Evolutionary conservation across 495 filamentous ascomycete species (phyloP).

Genomic region (Trichoderma erinaceum): DNA sequence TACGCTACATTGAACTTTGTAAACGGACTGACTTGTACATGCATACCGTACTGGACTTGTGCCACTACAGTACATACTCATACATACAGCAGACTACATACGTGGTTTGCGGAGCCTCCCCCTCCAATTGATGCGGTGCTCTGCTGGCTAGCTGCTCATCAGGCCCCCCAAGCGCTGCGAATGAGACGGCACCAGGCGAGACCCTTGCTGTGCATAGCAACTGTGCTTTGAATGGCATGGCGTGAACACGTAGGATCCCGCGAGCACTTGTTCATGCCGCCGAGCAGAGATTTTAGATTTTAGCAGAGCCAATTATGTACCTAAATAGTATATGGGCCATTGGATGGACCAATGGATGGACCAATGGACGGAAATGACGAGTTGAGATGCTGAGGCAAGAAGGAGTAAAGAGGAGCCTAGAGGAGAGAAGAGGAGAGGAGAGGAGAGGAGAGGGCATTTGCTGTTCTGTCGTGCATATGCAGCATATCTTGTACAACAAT

Average conservation of each 20-base stretch:
- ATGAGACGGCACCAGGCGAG: background rate
- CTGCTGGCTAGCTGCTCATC: background rate
- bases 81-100: background rate
- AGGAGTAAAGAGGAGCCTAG: too few relatives aligned
- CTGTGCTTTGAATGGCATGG: background rate
- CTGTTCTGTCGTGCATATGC: background rate
- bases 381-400: too few relatives aligned
- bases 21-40: too few relatives aligned
- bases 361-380: background rate
- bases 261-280: background rate
- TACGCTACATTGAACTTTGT: background rate
- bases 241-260: constrained; percentile 10
- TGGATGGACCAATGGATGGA: background rate
- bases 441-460: too few relatives aligned
- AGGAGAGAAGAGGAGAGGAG: too few relatives aligned
- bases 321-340: too few relatives aligned
- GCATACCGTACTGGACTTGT: too few relatives aligned
- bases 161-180: background rate
- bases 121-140: background rate
- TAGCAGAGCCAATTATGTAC: background rate
- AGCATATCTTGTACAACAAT: constrained; percentile 1
- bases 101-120: constrained; percentile 10
- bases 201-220: background rate
- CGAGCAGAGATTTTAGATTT: background rate
- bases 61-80: too few relatives aligned